Evolutionary conservation across 768 basidiomycete genomes (phyloP), one percentile per base, ranked within the genome.

Genomic region (Pleurotus salmoneostramineus): DNA sequence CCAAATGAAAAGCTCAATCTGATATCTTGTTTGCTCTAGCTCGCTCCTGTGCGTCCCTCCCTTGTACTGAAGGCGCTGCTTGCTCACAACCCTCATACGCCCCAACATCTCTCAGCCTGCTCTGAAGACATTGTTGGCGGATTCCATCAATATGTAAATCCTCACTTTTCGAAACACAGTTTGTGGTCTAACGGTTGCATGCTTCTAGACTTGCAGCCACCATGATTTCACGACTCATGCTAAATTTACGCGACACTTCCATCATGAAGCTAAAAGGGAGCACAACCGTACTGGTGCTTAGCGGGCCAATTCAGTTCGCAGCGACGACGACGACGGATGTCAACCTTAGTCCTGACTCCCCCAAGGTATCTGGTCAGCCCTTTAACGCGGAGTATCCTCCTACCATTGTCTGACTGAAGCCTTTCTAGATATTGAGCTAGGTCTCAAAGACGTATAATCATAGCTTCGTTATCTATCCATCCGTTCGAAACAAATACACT

Each of bases 141-240:
- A 67, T 0, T 67, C 74, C 15, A 74, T 70, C 6, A 77, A 77
- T 57, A 58, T 73, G 74, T 75, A 56, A 49, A 72, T 65, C 12
- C 48, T 31, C 21, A 8, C 15, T 4, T 7, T 17, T 34, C n/a
- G 35, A 10, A 12, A 15, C 11, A 5, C 35, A 47, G 3, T 44
- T 27, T 14, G 12, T n/a, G n/a, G n/a, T n/a, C 42, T 43, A 7
- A 49, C 6, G 34, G 31, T 33, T 6, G 14, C 37, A 14, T 40
- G 37, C 6, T 47, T 10, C 35, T n/a, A 47, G 21, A 21, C 15
- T 57, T 56, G 73, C 77, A 5, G 72, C 73, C 0, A 61, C 74
- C 42, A 68, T 76, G 69, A 72, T 75, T 14, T 71, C 77, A 3
- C 68, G 75, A 6, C 64, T 77, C 12, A 73, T 74, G 70, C 66